A percentile compares a stretch with the other conserved stretches of the same genome.
These are phyloP conservation scores for Stromatinia cepivora DNA, from an alignment of 2,329 filamentous ascomycete species.

Conservation along the genomic window DNA sequence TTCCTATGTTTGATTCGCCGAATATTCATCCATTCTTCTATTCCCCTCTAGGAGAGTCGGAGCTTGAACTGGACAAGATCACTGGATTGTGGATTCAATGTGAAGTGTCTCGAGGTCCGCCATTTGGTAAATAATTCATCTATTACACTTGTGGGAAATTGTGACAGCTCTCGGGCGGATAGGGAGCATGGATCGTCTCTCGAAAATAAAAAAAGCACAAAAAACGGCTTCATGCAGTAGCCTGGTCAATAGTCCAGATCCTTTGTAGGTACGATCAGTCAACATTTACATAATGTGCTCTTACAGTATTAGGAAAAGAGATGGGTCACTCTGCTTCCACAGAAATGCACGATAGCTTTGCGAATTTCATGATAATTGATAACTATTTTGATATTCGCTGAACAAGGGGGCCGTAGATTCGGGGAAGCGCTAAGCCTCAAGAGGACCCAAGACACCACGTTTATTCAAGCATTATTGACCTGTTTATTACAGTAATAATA, in stretches of 20 bases:
- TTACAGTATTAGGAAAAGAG: background rate
- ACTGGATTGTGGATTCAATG: constrained; percentile 9
- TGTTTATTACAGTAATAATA: constrained; percentile 24
- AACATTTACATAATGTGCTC: background rate
- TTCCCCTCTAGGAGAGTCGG: background rate
- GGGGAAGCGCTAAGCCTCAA: constrained; percentile 25
- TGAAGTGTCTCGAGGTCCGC: background rate
- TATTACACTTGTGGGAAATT: background rate
- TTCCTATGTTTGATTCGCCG: background rate
- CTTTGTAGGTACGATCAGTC: background rate
- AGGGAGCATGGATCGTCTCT: constrained; percentile 6
- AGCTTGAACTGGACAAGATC: background rate
- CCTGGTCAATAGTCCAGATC: constrained; percentile 15
- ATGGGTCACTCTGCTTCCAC: constrained; percentile 3
- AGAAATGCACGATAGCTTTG: background rate
- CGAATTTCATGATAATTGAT: background rate
- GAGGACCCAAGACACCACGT: constrained; percentile 31
- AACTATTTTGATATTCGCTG: background rate
- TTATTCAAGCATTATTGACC: constrained; percentile 25
- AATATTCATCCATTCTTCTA: background rate
- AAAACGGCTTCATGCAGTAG: constrained; percentile 17
- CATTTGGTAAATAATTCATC: background rate
- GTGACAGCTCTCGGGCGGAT: background rate
- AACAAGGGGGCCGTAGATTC: constrained; percentile 13
- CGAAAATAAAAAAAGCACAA: constrained; percentile 12